A percentile compares a stretch with the other conserved stretches of the same genome.
These are phyloP conservation scores for Sarocladium brachiariae DNA, from an alignment of 2,329 filamentous ascomycete genomes.

Conservation along the genomic window DNA sequence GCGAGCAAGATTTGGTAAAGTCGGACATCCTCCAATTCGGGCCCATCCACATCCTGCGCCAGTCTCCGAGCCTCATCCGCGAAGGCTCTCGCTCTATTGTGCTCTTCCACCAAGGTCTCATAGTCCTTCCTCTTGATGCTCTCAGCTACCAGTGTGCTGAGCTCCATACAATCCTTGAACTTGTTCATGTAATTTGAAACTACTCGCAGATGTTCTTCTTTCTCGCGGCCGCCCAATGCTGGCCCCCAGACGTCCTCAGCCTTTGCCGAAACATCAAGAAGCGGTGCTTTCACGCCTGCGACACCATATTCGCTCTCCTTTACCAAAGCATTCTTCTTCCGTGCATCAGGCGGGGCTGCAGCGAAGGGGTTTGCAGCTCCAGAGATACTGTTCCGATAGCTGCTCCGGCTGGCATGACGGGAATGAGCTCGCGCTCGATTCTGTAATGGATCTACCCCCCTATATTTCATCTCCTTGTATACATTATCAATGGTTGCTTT, in stretches of 20 bases:
- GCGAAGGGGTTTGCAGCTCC: slow-evolving; percentile 23
- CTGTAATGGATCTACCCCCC: slow-evolving; percentile 47
- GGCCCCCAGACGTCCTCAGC: slow-evolving; percentile 98
- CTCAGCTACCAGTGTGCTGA: slow-evolving; percentile 70
- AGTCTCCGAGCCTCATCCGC: slow-evolving; percentile 70
- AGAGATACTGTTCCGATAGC: slow-evolving; percentile 48
- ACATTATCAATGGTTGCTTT: slow-evolving; percentile 99
- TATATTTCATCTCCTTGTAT: slow-evolving; percentile 92
- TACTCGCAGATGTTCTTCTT: slow-evolving; percentile 78
- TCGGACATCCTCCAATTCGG: slow-evolving; percentile 65
- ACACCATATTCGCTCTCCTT: slow-evolving; percentile 93
- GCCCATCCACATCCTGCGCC: slow-evolving; percentile 47
- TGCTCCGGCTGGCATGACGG: slow-evolving; percentile 60
- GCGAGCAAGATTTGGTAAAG: slow-evolving; percentile 83
- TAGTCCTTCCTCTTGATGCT: slow-evolving; percentile 89
- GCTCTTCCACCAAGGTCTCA: slow-evolving; percentile 80
- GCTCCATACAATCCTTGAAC: slow-evolving; percentile 75
- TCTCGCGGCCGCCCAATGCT: slow-evolving; percentile 81
- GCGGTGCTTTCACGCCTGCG: slow-evolving; percentile 76
- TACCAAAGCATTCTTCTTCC: slow-evolving; percentile 80
- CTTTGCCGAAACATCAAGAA: slow-evolving; percentile 86
- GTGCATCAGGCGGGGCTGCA: slow-evolving; percentile 36
- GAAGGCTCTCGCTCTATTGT: slow-evolving; percentile 73
- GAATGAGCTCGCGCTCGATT: slow-evolving; percentile 46
- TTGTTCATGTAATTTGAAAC: slow-evolving; percentile 70